These are phyloP conservation scores for Zymoseptoria passerinii DNA, from an alignment of 2,329 filamentous ascomycete genomes.

Conservation along the genomic window DNA sequence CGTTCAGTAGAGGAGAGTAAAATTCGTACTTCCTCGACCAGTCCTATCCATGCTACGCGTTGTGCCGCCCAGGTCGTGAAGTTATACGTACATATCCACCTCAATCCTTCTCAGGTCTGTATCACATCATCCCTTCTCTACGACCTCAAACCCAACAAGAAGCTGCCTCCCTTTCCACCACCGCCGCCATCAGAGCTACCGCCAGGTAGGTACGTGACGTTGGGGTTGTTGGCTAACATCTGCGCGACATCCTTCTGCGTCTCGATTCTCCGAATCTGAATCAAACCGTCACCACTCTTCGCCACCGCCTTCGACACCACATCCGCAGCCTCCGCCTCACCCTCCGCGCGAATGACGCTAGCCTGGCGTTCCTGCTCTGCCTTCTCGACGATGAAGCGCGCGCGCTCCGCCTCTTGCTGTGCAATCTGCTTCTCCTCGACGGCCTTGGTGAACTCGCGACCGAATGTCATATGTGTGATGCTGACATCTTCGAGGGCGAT, in stretches of 20 bases:
- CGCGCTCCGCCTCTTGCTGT: slow-evolving; percentile 95
- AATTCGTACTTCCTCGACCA: slow-evolving; percentile 5
- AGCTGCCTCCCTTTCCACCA: slow-evolving; percentile 47
- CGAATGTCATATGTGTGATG: slow-evolving; percentile 99
- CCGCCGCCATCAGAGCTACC: slow-evolving; percentile 51
- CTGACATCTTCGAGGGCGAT: slow-evolving; percentile 97
- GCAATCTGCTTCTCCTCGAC: slow-evolving; percentile 99
- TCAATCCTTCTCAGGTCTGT: not conserved
- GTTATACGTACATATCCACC: slow-evolving; percentile 5
- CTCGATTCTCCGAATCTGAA: slow-evolving; percentile 95
- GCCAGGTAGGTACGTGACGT: slow-evolving; percentile 87
- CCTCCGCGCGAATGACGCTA: slow-evolving; percentile 96
- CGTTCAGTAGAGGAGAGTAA: slow-evolving; percentile 12
- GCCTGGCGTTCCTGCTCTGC: slow-evolving; percentile 98
- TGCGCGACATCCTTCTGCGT: slow-evolving; percentile 92
- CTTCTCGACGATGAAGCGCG: slow-evolving; percentile 95
- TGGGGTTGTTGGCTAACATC: slow-evolving; percentile 81
- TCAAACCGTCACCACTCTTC: slow-evolving; percentile 85
- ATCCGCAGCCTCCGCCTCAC: slow-evolving; percentile 92
- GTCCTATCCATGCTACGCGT: slow-evolving; percentile 1
- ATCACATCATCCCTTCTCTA: slow-evolving; percentile 21
- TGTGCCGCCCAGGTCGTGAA: slow-evolving; percentile 3
- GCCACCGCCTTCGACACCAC: slow-evolving; percentile 90
- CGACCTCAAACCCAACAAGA: slow-evolving; percentile 58
- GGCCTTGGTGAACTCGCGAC: slow-evolving; percentile 95